Conservation (phyloP, 2,329 filamentous ascomycete genomes). For the Cryphonectria japonica region DNA sequence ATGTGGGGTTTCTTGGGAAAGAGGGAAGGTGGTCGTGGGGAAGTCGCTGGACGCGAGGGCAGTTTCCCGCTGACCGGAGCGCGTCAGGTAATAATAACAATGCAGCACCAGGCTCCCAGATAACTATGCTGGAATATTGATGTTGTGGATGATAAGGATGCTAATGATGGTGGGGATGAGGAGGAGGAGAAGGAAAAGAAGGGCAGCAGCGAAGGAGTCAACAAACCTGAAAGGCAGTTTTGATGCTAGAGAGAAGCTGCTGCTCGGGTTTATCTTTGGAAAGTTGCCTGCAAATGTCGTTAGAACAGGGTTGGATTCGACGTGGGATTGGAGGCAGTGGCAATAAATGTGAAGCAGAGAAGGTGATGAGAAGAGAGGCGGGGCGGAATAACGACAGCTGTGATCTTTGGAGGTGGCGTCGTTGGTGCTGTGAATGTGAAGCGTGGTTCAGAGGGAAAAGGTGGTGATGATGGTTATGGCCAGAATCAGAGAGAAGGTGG, state of each 20-base stretch:
- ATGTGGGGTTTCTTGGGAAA: neutral
- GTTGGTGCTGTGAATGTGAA: neutral
- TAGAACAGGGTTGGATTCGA: neutral
- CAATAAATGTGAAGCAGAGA: neutral
- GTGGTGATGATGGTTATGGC: neutral
- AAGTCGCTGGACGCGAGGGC: neutral
- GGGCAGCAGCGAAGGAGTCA: neutral
- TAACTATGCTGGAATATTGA: slow-evolving; percentile 5
- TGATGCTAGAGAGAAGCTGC: neutral
- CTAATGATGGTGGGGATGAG: neutral
- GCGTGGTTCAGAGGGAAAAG: neutral
- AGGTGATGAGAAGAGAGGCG: neutral
- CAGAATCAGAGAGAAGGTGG: neutral
- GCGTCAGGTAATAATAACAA: neutral
- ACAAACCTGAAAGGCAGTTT: neutral
- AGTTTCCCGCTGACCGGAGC: slow-evolving; percentile 10
- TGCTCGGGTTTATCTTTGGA: neutral
- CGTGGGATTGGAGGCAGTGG: neutral
- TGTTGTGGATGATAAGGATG: neutral
- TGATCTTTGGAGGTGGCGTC: no score
- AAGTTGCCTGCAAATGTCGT: neutral
- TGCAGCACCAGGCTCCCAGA: neutral
- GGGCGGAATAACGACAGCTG: neutral
- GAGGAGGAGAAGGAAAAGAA: neutral
- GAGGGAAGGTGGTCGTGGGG: neutral